Conservation (phyloP, 768 basidiomycete genomes). For the Xerocomellus intermedius region DNA sequence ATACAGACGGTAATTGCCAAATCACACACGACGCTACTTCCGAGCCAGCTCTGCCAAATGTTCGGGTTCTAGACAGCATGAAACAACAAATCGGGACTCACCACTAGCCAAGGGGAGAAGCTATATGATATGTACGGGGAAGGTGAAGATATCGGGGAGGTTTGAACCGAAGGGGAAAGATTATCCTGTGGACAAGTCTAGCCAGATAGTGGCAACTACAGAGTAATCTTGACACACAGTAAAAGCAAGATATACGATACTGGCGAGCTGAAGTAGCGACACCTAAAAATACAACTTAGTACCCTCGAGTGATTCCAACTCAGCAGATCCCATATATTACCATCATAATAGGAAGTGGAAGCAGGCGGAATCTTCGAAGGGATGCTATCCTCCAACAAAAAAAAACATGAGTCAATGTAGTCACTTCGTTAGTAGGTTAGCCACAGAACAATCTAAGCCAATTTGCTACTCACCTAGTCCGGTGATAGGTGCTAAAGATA, state of each 20-base stretch:
- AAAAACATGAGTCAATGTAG: conserved; percentile 18
- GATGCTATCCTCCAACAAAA: conserved; percentile 23
- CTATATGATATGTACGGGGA: not conserved
- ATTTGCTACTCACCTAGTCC: conserved; percentile 20
- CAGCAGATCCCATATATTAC: not conserved
- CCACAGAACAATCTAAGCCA: too few relatives aligned
- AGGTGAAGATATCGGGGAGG: too few relatives aligned
- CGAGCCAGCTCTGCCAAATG: conserved; percentile 21
- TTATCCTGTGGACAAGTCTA: not conserved
- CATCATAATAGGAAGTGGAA: conserved; percentile 14
- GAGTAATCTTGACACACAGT: not conserved
- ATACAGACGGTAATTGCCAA: conserved; percentile 21
- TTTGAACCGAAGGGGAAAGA: conserved; percentile 1
- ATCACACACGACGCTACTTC: conserved; percentile 17
- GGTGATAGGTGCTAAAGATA: conserved; percentile 3
- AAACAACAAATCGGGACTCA: not conserved
- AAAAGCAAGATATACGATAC: conserved; percentile 4
- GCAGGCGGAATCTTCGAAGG: not conserved
- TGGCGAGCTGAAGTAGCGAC: conserved; percentile 21
- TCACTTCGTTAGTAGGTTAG: too few relatives aligned
- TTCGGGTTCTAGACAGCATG: not conserved
- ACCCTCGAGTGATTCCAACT: not conserved
- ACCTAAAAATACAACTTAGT: conserved; percentile 7
- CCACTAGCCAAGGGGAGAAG: conserved; percentile 9
- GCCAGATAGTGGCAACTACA: not conserved